Percentiles rank a stretch among this genome's conserved stretches.
Evolutionary conservation across 371 early-diverging fungal genomes (phyloP).

Genomic region (Mucor saturninus): DNA sequence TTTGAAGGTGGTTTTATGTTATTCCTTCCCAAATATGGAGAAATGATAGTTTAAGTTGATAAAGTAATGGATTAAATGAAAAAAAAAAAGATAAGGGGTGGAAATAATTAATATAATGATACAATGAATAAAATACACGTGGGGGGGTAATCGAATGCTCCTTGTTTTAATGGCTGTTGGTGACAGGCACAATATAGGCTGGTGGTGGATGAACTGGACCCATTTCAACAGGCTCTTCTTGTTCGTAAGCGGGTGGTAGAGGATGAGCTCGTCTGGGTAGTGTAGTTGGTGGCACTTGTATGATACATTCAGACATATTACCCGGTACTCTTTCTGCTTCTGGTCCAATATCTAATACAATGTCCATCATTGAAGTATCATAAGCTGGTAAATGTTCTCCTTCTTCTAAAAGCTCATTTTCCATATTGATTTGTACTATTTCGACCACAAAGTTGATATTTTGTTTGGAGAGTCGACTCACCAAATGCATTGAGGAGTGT

Average conservation of each 20-base stretch:
- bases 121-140: background rate
- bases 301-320: conserved; percentile 5
- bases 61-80: too few species aligned
- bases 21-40: too few species aligned
- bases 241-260: conserved; percentile 26
- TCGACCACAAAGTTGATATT: conserved; percentile 40
- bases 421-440: conserved; percentile 36
- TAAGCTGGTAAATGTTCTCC: conserved; percentile 42
- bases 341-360: conserved; percentile 45
- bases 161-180: background rate
- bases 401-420: conserved; percentile 26
- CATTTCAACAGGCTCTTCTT: conserved; percentile 8
- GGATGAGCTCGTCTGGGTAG: conserved; percentile 6
- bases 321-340: conserved; percentile 4
- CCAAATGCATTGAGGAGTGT: conserved; percentile 23
- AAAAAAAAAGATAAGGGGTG: background rate
- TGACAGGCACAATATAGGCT: conserved; percentile 9
- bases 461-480: conserved; percentile 18
- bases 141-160: background rate
- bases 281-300: background rate
- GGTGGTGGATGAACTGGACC: conserved; percentile 24
- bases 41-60: too few species aligned
- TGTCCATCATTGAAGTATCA: conserved; percentile 33
- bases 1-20: too few species aligned
- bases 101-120: background rate